These are phyloP conservation scores for Chaetoceros muelleri DNA, from an alignment of 108 stramenopile genomes.

Conservation along the genomic window DNA sequence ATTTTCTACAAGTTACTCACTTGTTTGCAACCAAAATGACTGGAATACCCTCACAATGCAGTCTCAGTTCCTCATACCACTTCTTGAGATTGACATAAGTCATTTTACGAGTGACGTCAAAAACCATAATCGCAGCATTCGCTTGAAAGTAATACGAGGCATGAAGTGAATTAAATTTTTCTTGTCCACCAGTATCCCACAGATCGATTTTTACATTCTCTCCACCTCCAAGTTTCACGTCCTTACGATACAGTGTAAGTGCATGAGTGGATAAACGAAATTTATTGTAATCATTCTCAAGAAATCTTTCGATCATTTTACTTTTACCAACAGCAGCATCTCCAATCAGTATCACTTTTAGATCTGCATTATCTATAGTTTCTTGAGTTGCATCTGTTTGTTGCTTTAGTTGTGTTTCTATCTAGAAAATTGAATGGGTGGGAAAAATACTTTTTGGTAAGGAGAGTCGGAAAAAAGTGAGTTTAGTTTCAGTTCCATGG, in stretches of 20 bases:
- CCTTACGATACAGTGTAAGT: conserved; percentile 61
- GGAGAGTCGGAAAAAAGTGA: too few relatives aligned
- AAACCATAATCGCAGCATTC: conserved; percentile 69
- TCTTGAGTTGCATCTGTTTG: too few relatives aligned
- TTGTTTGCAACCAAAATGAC: conserved; percentile 76
- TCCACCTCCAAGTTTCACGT: conserved; percentile 11
- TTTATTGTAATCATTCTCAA: conserved; percentile 78
- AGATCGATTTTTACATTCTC: conserved; percentile 38
- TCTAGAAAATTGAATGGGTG: too few relatives aligned
- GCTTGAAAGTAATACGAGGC: conserved; percentile 77
- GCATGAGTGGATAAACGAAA: conserved; percentile 75
- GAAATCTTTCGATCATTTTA: conserved; percentile 72
- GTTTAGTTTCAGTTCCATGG: too few relatives aligned
- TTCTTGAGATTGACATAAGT: conserved; percentile 68
- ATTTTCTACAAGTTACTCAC: too few relatives aligned
- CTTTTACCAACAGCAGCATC: conserved; percentile 83
- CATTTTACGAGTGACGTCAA: conserved; percentile 53
- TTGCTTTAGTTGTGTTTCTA: too few relatives aligned
- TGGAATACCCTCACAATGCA: conserved; percentile 59
- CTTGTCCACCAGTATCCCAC: conserved; percentile 89
- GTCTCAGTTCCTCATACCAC: conserved; percentile 67
- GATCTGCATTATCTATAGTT: conserved; percentile 15
- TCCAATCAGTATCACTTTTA: conserved; percentile 70
- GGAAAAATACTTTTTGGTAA: too few relatives aligned
- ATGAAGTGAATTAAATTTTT: conserved; percentile 76